Evolutionary conservation across 805 yeast species (phyloP), one percentile per base, ranked within the genome.

Genomic region (Clavispora vitiphila): DNA sequence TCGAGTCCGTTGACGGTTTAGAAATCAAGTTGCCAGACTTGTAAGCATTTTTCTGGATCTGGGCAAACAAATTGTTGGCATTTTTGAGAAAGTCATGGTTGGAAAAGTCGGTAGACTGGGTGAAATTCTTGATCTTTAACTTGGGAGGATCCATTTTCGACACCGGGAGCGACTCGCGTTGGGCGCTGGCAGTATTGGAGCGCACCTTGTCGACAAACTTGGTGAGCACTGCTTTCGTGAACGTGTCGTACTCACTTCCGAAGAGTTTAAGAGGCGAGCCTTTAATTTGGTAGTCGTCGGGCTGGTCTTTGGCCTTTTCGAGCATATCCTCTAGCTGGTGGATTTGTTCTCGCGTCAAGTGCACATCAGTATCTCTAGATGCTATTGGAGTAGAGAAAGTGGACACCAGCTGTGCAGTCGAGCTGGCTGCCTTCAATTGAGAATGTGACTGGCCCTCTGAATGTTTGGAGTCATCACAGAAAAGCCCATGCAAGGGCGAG

Each of bases 191-290:
- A 27, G 49, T 51, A 12, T 44, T 47, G 12, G 48, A 44, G 6
- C 53, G 43, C 27, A 50, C 54, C 19, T 49, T 46, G 14, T 50
- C 53, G 27, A 50, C 53, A 25, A 50, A 44, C 24, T 40, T 42
- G n/a, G 41, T 41, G 35, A 51, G 47, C 8, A 49, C 38, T 4
- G 52, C 67, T 39, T 65, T 65, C 9, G 75, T 69, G 41, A 57
- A 69, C 0, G 75, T 69, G 47, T 69, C 66, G 46, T 69, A 69
- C 25, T 66, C 58, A 37, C 56, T 60, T 7, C 63, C 61, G 43
- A 65, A 69, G 12, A 69, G 52, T 44, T 69, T 69, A 35, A 69
- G 56, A 1, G 75, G 75, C n/a, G 71, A 66, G 12, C 60, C 70
- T 8, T 31, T 34, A 29, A 46, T 42, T 34, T 39, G 49, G 43